Percentiles rank a stretch among this genome's conserved stretches.
phyloP scores from a whole-genome alignment of 169 alveolate genomes.

The Theileria annulata region DNA sequence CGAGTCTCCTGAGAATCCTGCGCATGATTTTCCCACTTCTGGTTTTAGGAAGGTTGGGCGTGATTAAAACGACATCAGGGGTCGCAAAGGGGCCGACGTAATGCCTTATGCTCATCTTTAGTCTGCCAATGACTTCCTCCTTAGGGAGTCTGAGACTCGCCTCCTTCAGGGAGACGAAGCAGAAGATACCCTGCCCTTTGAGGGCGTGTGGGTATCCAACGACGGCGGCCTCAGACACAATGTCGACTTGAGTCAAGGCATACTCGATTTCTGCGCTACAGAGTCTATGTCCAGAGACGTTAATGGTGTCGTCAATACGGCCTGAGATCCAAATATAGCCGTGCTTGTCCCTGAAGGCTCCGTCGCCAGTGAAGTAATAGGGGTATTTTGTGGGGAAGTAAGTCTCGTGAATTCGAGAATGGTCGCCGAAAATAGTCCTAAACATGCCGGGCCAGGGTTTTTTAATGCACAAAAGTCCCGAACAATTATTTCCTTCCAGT shows the following conservation, averaged over 20 bases:
- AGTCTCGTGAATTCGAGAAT: slow-evolving; percentile 77
- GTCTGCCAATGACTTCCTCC: slow-evolving; percentile 28
- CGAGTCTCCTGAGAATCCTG: slow-evolving; percentile 88
- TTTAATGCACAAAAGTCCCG: slow-evolving; percentile 85
- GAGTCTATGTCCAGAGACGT: slow-evolving; percentile 91
- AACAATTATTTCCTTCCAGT: slow-evolving; percentile 72
- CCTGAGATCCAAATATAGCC: slow-evolving; percentile 94
- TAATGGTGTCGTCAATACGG: slow-evolving; percentile 94
- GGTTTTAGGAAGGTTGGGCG: slow-evolving; percentile 90
- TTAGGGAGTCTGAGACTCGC: slow-evolving; percentile 12
- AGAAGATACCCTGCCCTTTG: slow-evolving; percentile 90
- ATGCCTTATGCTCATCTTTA: slow-evolving; percentile 32
- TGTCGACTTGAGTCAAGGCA: slow-evolving; percentile 84
- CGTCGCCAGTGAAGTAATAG: slow-evolving; percentile 92
- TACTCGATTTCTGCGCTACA: slow-evolving; percentile 93
- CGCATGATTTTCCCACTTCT: slow-evolving; percentile 92
- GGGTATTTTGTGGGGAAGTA: slow-evolving; percentile 87
- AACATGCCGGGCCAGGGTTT: slow-evolving; percentile 90
- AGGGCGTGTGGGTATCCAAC: slow-evolving; percentile 91
- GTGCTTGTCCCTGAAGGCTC: slow-evolving; percentile 91
- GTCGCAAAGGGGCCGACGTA: slow-evolving; percentile 91
- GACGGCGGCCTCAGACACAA: slow-evolving; percentile 90
- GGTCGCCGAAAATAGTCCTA: slow-evolving; percentile 88
- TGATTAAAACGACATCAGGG: slow-evolving; percentile 86
- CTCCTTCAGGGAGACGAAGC: slow-evolving; percentile 84